Percentiles rank a stretch among this genome's conserved stretches.
These are phyloP conservation scores for Cymbidium sinense DNA, from an alignment of 106 monocot genomes.

Conservation along the genomic window DNA sequence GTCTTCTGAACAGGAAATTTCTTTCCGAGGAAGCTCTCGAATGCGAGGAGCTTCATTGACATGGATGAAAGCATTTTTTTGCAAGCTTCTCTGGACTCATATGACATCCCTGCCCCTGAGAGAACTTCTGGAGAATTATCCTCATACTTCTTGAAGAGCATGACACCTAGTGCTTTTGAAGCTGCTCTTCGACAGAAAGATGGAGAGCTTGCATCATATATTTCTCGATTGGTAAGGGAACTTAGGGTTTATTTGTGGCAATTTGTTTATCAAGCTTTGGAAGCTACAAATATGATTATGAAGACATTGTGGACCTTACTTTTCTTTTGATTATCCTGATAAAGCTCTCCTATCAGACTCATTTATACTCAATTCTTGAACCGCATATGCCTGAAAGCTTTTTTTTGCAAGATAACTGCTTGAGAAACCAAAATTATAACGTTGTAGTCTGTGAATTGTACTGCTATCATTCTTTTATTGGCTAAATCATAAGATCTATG, in stretches of 20 bases:
- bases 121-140: conserved; percentile 57
- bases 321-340: not conserved
- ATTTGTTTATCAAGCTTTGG: not conserved
- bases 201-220: conserved; percentile 89
- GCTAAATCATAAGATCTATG: not conserved
- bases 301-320: not conserved
- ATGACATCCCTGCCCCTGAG: conserved; percentile 42
- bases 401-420: not conserved
- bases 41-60: conserved; percentile 57
- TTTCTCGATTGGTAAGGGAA: conserved; percentile 76
- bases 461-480: not conserved
- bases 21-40: conserved; percentile 42
- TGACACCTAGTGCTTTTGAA: conserved; percentile 95
- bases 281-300: not conserved
- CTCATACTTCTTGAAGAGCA: conserved; percentile 80
- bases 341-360: not conserved
- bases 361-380: not conserved
- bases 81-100: conserved; percentile 68
- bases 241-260: not conserved
- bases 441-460: not conserved
- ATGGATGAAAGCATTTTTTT: conserved; percentile 81
- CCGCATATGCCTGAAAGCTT: not conserved
- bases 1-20: conserved; percentile 43
- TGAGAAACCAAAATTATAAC: not conserved
- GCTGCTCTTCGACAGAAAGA: conserved; percentile 91